A percentile compares a stretch with the other conserved stretches of the same genome.
Evolutionary conservation across 1,139 yeast species (phyloP).

Genomic region (Suhomyces bolitotheri): DNA sequence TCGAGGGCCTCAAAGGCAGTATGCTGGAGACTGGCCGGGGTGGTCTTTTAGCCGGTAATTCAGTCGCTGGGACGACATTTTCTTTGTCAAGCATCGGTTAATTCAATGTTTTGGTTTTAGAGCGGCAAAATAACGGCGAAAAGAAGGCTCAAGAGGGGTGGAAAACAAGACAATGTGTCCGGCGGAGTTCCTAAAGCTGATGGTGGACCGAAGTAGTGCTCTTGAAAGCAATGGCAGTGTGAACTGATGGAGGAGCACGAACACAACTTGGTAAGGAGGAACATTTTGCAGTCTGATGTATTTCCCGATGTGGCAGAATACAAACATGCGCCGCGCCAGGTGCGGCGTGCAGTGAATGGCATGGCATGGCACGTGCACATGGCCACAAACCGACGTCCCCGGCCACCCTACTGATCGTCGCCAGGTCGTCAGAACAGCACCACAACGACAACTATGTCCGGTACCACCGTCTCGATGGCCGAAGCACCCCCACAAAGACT

Average conservation of each 20-base stretch:
- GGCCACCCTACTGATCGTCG: too few relatives aligned
- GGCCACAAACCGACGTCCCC: too few relatives aligned
- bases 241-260: too few relatives aligned
- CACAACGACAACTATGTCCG: too few relatives aligned
- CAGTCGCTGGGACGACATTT: conserved; percentile 9
- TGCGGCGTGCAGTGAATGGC: not conserved
- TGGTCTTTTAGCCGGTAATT: conserved; percentile 6
- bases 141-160: too few relatives aligned
- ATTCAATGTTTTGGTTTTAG: not conserved
- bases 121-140: not conserved
- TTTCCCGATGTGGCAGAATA: not conserved
- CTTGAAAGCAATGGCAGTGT: too few relatives aligned
- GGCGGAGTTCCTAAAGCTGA: too few relatives aligned
- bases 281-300: not conserved
- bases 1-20: conserved; percentile 5
- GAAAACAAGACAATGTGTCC: too few relatives aligned
- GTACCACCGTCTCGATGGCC: too few relatives aligned
- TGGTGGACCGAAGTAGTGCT: too few relatives aligned
- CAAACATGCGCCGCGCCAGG: not conserved
- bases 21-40: conserved; percentile 5
- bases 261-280: not conserved
- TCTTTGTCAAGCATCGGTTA: conserved; percentile 11
- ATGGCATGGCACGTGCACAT: conserved; percentile 3
- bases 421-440: too few relatives aligned
- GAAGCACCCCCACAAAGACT: too few relatives aligned